These are phyloP conservation scores for Spathaspora girioi DNA, from an alignment of 805 yeast species.

Conservation along the genomic window DNA sequence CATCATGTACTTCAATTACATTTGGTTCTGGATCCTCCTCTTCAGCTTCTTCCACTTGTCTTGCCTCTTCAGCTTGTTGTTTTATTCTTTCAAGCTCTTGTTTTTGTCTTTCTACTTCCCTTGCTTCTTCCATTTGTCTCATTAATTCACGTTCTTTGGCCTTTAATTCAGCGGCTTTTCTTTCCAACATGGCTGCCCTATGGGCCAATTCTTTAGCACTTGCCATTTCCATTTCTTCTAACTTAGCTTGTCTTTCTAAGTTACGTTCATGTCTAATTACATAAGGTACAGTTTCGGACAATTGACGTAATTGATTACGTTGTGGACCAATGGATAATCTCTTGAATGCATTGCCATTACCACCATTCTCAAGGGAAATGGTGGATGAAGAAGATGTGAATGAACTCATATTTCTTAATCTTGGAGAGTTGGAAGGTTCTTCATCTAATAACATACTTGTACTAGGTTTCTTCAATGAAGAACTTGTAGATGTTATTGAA, in stretches of 20 bases:
- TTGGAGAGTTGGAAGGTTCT: slow-evolving; percentile 20
- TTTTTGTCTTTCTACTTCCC: slow-evolving; percentile 5
- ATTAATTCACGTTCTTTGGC: slow-evolving; percentile 55
- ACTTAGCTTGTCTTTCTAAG: slow-evolving; percentile 68
- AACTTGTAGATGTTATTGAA: slow-evolving; percentile 17
- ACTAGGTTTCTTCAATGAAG: slow-evolving; percentile 18
- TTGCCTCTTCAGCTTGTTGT: slow-evolving; percentile 11
- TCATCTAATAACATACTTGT: slow-evolving; percentile 32
- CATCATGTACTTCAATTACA: slow-evolving; percentile 3
- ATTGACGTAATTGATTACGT: slow-evolving; percentile 66
- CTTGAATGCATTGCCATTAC: slow-evolving; percentile 31
- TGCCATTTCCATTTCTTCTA: slow-evolving; percentile 75
- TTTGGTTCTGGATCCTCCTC: slow-evolving; percentile 2
- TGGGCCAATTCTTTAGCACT: slow-evolving; percentile 70
- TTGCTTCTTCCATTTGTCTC: slow-evolving; percentile 33
- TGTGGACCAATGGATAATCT: slow-evolving; percentile 44
- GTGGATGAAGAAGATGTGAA: slow-evolving; percentile 30
- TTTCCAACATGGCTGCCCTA: slow-evolving; percentile 74
- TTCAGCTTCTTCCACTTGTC: neutral
- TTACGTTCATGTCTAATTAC: slow-evolving; percentile 74
- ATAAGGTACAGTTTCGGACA: slow-evolving; percentile 84
- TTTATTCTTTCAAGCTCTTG: slow-evolving; percentile 1
- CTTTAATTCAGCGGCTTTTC: slow-evolving; percentile 69
- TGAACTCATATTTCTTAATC: slow-evolving; percentile 23
- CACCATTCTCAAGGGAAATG: slow-evolving; percentile 18